Evolutionary conservation across 2,329 filamentous ascomycete species (phyloP), one percentile per base, ranked within the genome.

Genomic region (Neonectria faginata): DNA sequence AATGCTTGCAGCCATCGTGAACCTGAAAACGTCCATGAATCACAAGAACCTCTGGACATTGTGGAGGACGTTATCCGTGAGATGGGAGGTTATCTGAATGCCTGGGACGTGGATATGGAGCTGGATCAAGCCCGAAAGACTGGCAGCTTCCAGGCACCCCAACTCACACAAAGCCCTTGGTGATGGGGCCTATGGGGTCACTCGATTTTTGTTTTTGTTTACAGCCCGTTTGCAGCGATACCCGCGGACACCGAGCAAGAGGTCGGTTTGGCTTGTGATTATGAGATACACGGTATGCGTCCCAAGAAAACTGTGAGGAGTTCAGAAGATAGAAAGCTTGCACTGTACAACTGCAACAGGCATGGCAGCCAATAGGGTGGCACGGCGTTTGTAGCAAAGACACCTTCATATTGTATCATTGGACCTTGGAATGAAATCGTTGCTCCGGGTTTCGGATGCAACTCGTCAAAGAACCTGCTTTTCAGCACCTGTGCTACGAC

Each of bases 21-120:
- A 8, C 48, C 27, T 22, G 47, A 55, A 57, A 29, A 48, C 48
- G 45, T 53, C 3, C 64, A 71, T 29, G 70, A 73, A 16, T 71
- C 67, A 18, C 73, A 76, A 52, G 77, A 80, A 51, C 75, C 77
- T 11, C 64, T 76, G 47, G 77, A 80, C 54, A 73, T 79, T 67
- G 75, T 79, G 3, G 77, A 79, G 33, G 78, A 80, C 39, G 70
- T 80, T 48, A 75, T 80, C 60, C 71, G 74, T 11, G 78, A 79
- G 56, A 78, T 80, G 73, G 73, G 73, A 31, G 78, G 78, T 50
- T 73, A 79, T 52, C 67, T 79, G 45, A 70, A 78, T 55, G 66
- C 72, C 14, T 80, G 75, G 76, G 70, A 80, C 52, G 70, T 79
- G 44, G 78, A 79, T 41, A 69, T 66, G 1, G 79, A 83, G 59